Conservation (phyloP, 352 stramenopile species). For the Pythium utonaiense region DNA sequence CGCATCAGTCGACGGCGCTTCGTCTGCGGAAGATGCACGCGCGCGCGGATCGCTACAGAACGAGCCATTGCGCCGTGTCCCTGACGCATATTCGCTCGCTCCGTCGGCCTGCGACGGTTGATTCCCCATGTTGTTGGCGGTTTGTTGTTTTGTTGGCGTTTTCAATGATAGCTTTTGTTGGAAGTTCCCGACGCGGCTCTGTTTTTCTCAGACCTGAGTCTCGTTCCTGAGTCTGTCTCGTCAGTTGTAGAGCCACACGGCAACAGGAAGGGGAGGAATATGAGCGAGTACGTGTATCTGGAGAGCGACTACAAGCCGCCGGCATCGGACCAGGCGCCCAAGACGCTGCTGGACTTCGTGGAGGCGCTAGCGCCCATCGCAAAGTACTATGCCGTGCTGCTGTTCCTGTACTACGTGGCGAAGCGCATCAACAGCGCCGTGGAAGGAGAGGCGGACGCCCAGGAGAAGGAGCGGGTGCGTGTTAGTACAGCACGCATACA, state of each 20-base stretch:
- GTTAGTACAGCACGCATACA: too few species aligned
- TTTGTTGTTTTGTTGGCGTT: conserved; percentile 2
- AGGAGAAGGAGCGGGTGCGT: conserved; percentile 39
- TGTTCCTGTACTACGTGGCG: conserved; percentile 53
- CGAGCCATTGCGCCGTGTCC: neutral
- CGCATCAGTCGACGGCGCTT: neutral
- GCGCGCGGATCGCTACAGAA: conserved; percentile 2
- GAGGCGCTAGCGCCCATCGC: conserved; percentile 52
- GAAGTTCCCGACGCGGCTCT: too few species aligned
- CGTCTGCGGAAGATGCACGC: conserved; percentile 4
- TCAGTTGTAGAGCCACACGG: too few species aligned
- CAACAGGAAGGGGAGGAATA: too few species aligned
- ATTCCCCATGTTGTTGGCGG: conserved; percentile 22
- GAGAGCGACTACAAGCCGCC: conserved; percentile 21
- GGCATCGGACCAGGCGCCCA: conserved; percentile 31
- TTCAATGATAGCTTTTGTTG: too few species aligned
- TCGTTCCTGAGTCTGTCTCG: conserved; percentile 24
- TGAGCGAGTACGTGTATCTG: conserved; percentile 16
- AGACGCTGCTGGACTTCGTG: conserved; percentile 47
- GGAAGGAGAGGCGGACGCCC: conserved; percentile 39
- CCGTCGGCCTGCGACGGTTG: conserved; percentile 21
- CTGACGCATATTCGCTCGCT: neutral
- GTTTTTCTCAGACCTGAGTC: conserved; percentile 9
- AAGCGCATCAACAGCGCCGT: conserved; percentile 59
- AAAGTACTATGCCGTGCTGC: conserved; percentile 73